Base-by-base conservation (phyloP, 2,329 filamentous ascomycete species). In the Drechmeria coniospora region DNA sequence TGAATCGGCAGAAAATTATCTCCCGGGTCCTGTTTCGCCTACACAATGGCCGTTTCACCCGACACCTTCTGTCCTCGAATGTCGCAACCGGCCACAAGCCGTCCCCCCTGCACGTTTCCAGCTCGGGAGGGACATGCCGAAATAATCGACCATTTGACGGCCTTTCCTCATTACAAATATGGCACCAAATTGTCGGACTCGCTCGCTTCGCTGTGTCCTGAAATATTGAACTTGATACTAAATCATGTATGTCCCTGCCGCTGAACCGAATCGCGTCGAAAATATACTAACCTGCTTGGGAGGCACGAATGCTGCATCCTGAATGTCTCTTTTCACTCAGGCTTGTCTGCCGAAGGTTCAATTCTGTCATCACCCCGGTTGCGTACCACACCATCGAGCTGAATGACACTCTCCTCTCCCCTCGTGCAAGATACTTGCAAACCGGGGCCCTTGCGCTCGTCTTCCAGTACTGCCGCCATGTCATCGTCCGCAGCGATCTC, bases 401-500 rank as follows among this genome's bases (percentile, higher is more conserved):
- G 13, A 61, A 53, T 27, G 41, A 49, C 23, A 32, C 36, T 21
- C 49, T 63, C 9, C 44, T 60, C 26, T 41, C 43, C 8, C 41
- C 42, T 6, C 40, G 48, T 27, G 47, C 51, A n/a, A 46, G 51
- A 22, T 36, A 31, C 10, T 36, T 36, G 8, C 51, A 53, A 27
- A 47, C 53, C 4, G 31, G 41, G 4, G 44, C 49, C 6, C 38
- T 57, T 14, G 36, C 43, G 16, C 45, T 57, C 30, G 46, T 63
- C 6, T 49, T 44, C 15, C 29, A 38, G 22, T 42, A 56, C 28
- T 61, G 59, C 8, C 51, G 45, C 6, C 54, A 61, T 35, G 50
- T 63, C 10, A 36, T 49, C 29, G 45, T 51, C n/a, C 46, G 45
- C 2, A 59, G 52, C 35, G 46, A 57, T 27, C 45, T 62, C n/a